These are phyloP conservation scores for Apiospora pterosperma DNA, from an alignment of 2,329 filamentous ascomycete species.

Conservation along the genomic window DNA sequence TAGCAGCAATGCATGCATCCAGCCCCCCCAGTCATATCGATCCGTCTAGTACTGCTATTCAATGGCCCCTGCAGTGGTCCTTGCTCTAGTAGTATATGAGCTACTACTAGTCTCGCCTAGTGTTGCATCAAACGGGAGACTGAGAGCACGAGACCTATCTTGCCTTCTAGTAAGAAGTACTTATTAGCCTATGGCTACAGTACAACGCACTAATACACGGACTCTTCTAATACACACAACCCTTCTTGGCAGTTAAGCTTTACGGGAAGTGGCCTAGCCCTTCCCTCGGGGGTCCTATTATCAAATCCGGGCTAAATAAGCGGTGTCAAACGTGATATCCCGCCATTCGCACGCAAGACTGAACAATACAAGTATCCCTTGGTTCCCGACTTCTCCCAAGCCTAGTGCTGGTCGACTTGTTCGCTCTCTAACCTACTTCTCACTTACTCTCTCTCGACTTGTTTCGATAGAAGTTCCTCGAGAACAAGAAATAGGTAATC, in stretches of 20 bases:
- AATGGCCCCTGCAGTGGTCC: background rate
- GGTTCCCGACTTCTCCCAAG: background rate
- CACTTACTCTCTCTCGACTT: background rate
- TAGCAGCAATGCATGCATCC: background rate
- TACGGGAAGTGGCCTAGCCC: background rate
- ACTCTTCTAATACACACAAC: background rate
- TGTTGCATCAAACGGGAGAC: background rate
- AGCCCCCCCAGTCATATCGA: no score
- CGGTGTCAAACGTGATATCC: constrained; percentile 12
- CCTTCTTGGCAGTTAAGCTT: background rate
- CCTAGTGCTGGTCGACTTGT: background rate
- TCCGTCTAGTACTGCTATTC: background rate
- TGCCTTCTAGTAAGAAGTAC: no score
- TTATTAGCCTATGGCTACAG: no score
- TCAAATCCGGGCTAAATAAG: constrained; percentile 6
- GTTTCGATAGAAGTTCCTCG: background rate
- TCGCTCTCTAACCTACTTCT: background rate
- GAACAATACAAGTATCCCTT: background rate
- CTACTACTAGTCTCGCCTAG: background rate
- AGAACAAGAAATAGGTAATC: background rate
- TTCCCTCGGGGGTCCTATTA: constrained; percentile 6
- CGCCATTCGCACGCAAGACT: constrained; percentile 4
- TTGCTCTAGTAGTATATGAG: no score
- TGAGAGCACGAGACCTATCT: background rate
- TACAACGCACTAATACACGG: no score